Evolutionary conservation across 805 yeast species (phyloP).

Genomic region (Cyberlindnera americana): DNA sequence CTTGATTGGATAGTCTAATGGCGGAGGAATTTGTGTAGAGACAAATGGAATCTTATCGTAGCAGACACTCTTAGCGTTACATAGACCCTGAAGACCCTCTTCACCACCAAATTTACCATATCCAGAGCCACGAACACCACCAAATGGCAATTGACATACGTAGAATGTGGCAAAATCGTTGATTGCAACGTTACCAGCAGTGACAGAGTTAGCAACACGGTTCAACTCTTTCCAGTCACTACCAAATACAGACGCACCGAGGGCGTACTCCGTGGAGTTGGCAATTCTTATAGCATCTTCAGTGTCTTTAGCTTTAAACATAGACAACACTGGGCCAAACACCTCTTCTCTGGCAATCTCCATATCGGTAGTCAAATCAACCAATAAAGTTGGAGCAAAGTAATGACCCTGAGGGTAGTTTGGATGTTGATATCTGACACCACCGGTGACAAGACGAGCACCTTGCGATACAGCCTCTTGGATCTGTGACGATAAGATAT

Average conservation of each 20-base stretch:
- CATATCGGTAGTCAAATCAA: conserved; percentile 77
- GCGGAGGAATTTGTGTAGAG: conserved; percentile 80
- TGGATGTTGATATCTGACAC: conserved; percentile 77
- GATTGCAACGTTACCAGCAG: conserved; percentile 91
- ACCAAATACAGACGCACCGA: conserved; percentile 91
- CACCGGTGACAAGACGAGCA: conserved; percentile 81
- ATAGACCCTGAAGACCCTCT: conserved; percentile 90
- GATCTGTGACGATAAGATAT: conserved; percentile 60
- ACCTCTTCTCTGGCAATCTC: conserved; percentile 84
- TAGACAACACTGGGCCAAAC: conserved; percentile 85
- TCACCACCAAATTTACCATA: conserved; percentile 98
- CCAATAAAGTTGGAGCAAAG: conserved; percentile 84
- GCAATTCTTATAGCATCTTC: conserved; percentile 74
- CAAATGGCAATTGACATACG: conserved; percentile 95
- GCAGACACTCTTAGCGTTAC: conserved; percentile 83
- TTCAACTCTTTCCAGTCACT: conserved; percentile 52
- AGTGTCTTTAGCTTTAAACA: conserved; percentile 66
- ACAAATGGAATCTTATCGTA: conserved; percentile 78
- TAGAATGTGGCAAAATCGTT: conserved; percentile 97
- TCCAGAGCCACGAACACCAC: conserved; percentile 90
- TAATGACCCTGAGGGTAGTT: conserved; percentile 95
- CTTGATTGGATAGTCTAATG: conserved; percentile 87
- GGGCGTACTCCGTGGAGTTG: conserved; percentile 81
- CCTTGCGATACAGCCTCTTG: conserved; percentile 74
- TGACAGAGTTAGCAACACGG: conserved; percentile 57